Evolutionary conservation across 306 rosid species (phyloP).

Genomic region (Citrullus mucosospermus): DNA sequence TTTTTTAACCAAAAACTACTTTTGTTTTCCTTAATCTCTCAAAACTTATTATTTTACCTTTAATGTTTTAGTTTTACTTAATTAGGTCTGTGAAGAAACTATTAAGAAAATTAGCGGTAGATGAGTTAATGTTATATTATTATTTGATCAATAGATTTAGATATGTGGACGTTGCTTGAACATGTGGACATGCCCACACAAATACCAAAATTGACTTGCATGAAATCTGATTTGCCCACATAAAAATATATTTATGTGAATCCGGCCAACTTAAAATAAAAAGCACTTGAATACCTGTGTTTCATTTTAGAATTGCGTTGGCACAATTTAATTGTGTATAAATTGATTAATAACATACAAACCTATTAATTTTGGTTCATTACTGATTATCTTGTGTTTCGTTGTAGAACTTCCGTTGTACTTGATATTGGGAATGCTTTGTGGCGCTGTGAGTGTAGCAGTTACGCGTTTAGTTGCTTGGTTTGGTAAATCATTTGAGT

Average conservation of each 20-base stretch:
- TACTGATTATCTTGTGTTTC: conserved; percentile 17
- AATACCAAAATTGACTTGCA: not conserved
- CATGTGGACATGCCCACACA: not conserved
- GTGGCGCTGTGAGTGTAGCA: conserved; percentile 89
- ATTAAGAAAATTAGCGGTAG: not conserved
- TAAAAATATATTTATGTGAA: not conserved
- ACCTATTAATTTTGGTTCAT: conserved; percentile 8
- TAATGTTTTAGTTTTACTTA: not conserved
- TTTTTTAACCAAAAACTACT: not conserved
- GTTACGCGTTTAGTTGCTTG: conserved; percentile 77
- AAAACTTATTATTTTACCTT: not conserved
- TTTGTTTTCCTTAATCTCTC: not conserved
- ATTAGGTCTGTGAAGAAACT: not conserved
- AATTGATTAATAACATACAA: not conserved
- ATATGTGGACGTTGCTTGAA: not conserved
- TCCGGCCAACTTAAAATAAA: not conserved
- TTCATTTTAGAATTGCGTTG: not conserved
- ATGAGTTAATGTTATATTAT: not conserved
- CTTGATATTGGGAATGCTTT: conserved; percentile 96
- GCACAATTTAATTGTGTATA: not conserved
- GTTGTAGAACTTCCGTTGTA: conserved; percentile 84
- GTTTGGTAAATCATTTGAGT: conserved; percentile 61
- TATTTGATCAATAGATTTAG: not conserved
- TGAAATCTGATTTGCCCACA: not conserved
- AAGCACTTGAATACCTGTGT: not conserved